phyloP scores from a whole-genome alignment of 202 grass and related monocot species.

The Carex arenaria region DNA sequence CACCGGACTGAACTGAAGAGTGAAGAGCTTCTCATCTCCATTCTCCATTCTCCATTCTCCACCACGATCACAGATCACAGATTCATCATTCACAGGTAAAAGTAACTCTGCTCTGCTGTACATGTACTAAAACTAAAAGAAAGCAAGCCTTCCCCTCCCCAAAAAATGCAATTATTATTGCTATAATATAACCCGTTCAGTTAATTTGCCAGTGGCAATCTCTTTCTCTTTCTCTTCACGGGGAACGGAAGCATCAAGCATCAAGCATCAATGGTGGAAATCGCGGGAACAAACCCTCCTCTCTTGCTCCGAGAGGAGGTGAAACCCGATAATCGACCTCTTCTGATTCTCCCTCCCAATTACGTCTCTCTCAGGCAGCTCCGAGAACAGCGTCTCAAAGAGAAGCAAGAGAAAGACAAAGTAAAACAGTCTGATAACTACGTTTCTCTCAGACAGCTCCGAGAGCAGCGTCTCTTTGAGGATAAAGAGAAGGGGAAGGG shows the following conservation, averaged over 20 bases:
- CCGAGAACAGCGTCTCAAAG: constrained; percentile 50
- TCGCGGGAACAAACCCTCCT: constrained; percentile 4
- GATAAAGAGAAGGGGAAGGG: constrained; percentile 26
- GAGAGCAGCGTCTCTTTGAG: constrained; percentile 52
- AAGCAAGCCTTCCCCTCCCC: background rate
- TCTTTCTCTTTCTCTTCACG: too few species aligned
- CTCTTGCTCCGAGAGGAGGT: background rate
- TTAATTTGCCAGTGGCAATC: background rate
- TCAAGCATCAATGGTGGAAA: constrained; percentile 10
- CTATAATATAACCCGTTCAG: background rate
- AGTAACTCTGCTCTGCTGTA: background rate
- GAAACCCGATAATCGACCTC: background rate
- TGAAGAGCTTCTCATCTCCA: background rate
- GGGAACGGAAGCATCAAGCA: background rate
- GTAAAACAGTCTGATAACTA: constrained; percentile 30
- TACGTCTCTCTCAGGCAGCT: constrained; percentile 64
- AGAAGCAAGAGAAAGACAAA: constrained; percentile 39
- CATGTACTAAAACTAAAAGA: too few species aligned
- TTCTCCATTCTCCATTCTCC: background rate
- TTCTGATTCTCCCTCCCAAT: constrained; percentile 54
- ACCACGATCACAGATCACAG: background rate
- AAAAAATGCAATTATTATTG: background rate
- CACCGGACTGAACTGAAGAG: too few species aligned
- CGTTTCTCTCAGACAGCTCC: constrained; percentile 57
- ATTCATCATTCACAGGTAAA: too few species aligned